phyloP scores from a whole-genome alignment of 805 yeast genomes.

The Lipomyces japonicus region DNA sequence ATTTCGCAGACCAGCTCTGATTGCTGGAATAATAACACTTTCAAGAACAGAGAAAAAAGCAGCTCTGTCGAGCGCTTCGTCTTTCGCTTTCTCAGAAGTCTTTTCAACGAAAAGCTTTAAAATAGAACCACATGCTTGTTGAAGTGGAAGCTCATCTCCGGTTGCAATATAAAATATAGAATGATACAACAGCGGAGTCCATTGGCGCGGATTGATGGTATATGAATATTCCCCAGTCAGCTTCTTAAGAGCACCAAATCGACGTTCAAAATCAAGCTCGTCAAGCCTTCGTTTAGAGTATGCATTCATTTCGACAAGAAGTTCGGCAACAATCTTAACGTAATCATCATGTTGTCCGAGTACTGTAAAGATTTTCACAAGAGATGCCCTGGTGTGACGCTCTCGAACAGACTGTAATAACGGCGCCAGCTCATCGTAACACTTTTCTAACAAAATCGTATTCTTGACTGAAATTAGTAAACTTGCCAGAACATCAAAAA shows the following conservation, averaged over 20 bases:
- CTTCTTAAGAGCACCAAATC: constrained; percentile 62
- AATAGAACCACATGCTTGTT: constrained; percentile 69
- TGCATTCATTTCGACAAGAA: constrained; percentile 68
- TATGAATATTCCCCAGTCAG: constrained; percentile 56
- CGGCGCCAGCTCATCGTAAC: constrained; percentile 52
- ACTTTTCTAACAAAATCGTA: constrained; percentile 42
- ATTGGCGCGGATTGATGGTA: constrained; percentile 51
- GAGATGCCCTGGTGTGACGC: constrained; percentile 54
- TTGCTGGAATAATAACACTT: constrained; percentile 55
- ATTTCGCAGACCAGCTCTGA: constrained; percentile 64
- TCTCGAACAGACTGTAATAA: constrained; percentile 60
- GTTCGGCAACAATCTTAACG: constrained; percentile 45
- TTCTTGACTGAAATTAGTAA: constrained; percentile 26
- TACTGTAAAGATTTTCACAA: constrained; percentile 57
- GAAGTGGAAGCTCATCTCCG: constrained; percentile 70
- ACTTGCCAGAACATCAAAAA: constrained; percentile 15
- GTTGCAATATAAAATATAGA: constrained; percentile 70
- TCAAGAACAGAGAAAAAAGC: constrained; percentile 39
- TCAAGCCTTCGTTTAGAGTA: constrained; percentile 58
- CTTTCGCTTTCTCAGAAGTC: constrained; percentile 41
- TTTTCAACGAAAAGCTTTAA: constrained; percentile 63
- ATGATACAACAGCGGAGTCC: constrained; percentile 75
- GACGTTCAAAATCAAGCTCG: constrained; percentile 73
- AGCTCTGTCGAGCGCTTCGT: constrained; percentile 39
- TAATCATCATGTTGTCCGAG: constrained; percentile 53